phyloP scores from a whole-genome alignment of 768 basidiomycete species.

The Calocybe indica region DNA sequence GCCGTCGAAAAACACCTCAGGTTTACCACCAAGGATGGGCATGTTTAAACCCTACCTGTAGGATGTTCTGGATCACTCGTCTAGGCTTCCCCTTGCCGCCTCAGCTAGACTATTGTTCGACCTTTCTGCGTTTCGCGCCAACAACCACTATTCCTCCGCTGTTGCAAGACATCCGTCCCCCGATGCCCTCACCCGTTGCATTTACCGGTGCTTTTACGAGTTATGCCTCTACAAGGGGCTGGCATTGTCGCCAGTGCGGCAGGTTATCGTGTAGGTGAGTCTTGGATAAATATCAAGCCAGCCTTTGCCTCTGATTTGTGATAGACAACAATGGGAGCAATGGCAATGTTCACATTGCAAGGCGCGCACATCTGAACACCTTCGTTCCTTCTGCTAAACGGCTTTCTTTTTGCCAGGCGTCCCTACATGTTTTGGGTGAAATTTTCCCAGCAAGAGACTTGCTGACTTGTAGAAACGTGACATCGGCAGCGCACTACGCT shows the following conservation, averaged over 20 bases:
- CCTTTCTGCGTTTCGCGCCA: constrained; percentile 37
- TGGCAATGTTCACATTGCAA: constrained; percentile 65
- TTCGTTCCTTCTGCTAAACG: too few species aligned
- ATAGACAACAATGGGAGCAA: constrained; percentile 66
- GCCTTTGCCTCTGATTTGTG: constrained; percentile 2
- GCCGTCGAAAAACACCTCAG: constrained; percentile 37
- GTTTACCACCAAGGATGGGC: constrained; percentile 56
- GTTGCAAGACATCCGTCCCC: constrained; percentile 34
- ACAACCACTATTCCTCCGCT: constrained; percentile 22
- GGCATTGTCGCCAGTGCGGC: constrained; percentile 66
- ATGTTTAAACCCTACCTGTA: constrained; percentile 57
- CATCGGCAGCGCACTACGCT: too few species aligned
- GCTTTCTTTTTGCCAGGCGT: too few species aligned
- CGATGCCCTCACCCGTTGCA: constrained; percentile 19
- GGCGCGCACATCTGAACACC: constrained; percentile 26
- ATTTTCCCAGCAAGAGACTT: too few species aligned
- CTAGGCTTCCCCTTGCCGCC: constrained; percentile 20
- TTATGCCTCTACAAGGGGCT: constrained; percentile 56
- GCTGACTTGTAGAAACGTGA: too few species aligned
- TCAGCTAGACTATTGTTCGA: constrained; percentile 38
- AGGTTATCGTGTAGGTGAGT: constrained; percentile 67
- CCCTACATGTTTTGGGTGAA: too few species aligned
- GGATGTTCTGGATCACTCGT: constrained; percentile 44
- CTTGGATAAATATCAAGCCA: background rate
- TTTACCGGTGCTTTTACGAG: constrained; percentile 38